These are phyloP conservation scores for Sutorius australiensis DNA, from an alignment of 768 basidiomycete species.

Conservation along the genomic window DNA sequence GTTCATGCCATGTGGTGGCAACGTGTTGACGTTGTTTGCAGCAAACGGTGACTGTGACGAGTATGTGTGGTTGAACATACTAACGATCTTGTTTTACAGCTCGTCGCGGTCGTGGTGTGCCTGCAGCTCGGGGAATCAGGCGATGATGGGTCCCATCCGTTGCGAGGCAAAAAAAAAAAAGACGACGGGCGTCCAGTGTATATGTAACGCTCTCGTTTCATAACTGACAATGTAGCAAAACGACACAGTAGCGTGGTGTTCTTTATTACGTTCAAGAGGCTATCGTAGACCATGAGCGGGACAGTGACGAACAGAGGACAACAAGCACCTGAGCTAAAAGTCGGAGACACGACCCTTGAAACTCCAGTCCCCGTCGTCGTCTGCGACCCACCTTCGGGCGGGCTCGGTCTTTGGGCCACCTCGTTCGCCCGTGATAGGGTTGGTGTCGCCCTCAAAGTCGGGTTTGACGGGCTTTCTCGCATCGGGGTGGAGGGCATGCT, in stretches of 20 bases:
- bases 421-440: slow-evolving; percentile 79
- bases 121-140: slow-evolving; percentile 74
- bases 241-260: not conserved
- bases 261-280: too few species aligned
- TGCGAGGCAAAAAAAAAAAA: slow-evolving; percentile 10
- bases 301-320: not conserved
- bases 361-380: slow-evolving; percentile 77
- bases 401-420: slow-evolving; percentile 90
- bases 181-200: slow-evolving; percentile 7
- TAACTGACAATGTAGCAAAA: slow-evolving; percentile 6
- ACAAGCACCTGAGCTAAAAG: slow-evolving; percentile 45
- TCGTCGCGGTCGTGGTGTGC: slow-evolving; percentile 83
- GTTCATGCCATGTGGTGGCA: slow-evolving; percentile 3
- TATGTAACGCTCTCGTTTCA: slow-evolving; percentile 15
- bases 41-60: slow-evolving; percentile 63
- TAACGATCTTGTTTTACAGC: slow-evolving; percentile 41
- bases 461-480: slow-evolving; percentile 52
- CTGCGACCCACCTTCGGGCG: slow-evolving; percentile 51
- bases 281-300: not conserved
- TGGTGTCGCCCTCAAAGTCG: slow-evolving; percentile 77
- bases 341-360: slow-evolving; percentile 87
- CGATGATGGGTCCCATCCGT: slow-evolving; percentile 43
- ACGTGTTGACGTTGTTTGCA: slow-evolving; percentile 33
- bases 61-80: slow-evolving; percentile 7
- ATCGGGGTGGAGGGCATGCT: slow-evolving; percentile 64